Percentiles rank a stretch among this genome's conserved stretches.
These are phyloP conservation scores for Xylariales sp. DNA, from an alignment of 2,329 filamentous ascomycete species.

Conservation along the genomic window DNA sequence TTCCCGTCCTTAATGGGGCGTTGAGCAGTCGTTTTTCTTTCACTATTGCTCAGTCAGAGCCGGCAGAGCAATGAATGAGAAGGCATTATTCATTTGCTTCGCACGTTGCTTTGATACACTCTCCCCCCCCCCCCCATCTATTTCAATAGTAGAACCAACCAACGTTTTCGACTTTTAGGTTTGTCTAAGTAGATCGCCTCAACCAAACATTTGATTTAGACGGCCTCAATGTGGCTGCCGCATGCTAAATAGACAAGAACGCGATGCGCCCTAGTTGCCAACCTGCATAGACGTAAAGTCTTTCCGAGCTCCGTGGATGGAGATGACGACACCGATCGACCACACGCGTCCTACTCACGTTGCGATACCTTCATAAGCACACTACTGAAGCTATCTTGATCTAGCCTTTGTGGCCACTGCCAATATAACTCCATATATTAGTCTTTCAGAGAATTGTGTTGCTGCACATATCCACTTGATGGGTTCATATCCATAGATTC, in stretches of 20 bases:
- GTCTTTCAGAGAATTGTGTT: neutral
- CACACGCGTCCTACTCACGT: neutral
- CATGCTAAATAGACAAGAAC: slow-evolving; percentile 25
- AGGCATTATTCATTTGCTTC: neutral
- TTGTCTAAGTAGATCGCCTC: slow-evolving; percentile 13
- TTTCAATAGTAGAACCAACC: slow-evolving; percentile 5
- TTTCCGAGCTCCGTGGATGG: slow-evolving; percentile 18
- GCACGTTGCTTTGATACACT: neutral
- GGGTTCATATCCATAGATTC: slow-evolving; percentile 13
- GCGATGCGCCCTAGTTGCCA: slow-evolving; percentile 3
- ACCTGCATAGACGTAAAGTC: slow-evolving; percentile 7
- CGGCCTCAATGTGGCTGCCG: slow-evolving; percentile 1
- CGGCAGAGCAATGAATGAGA: slow-evolving; percentile 15
- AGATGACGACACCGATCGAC: neutral
- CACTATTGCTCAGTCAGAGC: slow-evolving; percentile 3
- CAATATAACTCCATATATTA: neutral
- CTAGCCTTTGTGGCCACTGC: neutral
- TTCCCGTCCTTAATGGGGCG: neutral
- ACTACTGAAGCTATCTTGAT: slow-evolving; percentile 4
- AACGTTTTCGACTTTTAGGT: neutral
- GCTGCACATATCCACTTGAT: neutral
- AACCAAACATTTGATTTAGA: slow-evolving; percentile 1
- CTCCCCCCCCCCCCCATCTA: neutral
- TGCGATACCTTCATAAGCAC: slow-evolving; percentile 7
- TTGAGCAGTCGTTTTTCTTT: slow-evolving; percentile 10